Evolutionary conservation across 2,329 filamentous ascomycete genomes (phyloP), one percentile per base, ranked within the genome.

Genomic region (Penicillium sp.): DNA sequence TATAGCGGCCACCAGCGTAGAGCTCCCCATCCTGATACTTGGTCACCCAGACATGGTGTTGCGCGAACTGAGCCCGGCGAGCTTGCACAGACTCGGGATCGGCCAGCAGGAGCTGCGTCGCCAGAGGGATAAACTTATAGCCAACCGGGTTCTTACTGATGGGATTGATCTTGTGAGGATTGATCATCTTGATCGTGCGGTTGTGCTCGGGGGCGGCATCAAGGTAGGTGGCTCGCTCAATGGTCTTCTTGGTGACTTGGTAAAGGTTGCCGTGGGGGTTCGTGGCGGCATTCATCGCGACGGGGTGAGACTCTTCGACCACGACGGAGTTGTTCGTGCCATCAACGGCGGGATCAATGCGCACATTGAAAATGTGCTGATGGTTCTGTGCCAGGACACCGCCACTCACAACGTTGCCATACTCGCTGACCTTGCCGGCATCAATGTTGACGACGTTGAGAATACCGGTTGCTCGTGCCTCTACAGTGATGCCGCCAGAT

Each of bases 301-400:
- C 85, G 0, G 86, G 73, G 58, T 84, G 82, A 0, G 83, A 83
- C 68, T 86, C 84, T 45, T 84, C 81, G 63, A 88, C 79, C 47
- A 83, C 75, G 6, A 86, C 75, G 0, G 81, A 76, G 67, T 86
- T 86, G n/a, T 76, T 73, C 39, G 78, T 75, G 0, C 85, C 85
- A 47, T 84, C 85, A 37, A 87, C 75, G 61, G 83, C 84, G 12
- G 85, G 85, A 65, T 88, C 86, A 5, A 88, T 81, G n/a, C 86
- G 83, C 0, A 88, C 79, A 41, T 83, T 86, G 76, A 92, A 91
- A 66, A 91, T 89, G 73, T 92, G 90, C 71, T 92, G 89, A 70
- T 92, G 90, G 72, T 90, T 85, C 1, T 83, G 79, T 1, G 87
- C 88, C 1, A 91, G 80, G 8, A 88, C 87, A 41, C 87, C 87